phyloP scores from a whole-genome alignment of 257 asterid species.

The Penstemon davidsonii region DNA sequence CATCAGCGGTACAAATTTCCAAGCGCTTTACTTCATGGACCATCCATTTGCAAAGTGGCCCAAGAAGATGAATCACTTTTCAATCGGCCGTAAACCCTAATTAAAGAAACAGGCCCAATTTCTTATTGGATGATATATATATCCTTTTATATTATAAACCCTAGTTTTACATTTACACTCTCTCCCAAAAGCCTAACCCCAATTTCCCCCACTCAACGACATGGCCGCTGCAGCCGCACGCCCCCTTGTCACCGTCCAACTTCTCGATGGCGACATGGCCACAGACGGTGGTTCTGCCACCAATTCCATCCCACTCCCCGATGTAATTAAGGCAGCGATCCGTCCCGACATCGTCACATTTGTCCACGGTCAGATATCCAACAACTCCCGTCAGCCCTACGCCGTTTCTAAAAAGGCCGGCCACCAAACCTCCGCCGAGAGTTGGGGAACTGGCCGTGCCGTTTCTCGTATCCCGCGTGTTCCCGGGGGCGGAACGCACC shows the following conservation, averaged over 20 bases:
- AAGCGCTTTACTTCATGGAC: no score
- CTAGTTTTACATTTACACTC: conserved; percentile 17
- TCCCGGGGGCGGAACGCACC: conserved; percentile 83
- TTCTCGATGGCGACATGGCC: conserved; percentile 50
- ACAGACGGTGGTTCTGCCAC: conserved; percentile 40
- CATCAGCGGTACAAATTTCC: no score
- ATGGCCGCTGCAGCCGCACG: conserved; percentile 61
- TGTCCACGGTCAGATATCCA: conserved; percentile 64
- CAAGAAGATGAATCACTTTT: no score
- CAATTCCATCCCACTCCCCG: conserved; percentile 43
- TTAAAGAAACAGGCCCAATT: no score
- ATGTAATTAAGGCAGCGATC: conserved; percentile 61
- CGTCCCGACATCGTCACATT: conserved; percentile 64
- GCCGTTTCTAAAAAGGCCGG: conserved; percentile 67
- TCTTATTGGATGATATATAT: not conserved
- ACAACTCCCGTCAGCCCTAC: conserved; percentile 67
- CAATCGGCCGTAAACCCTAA: no score
- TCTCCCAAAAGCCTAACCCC: not conserved
- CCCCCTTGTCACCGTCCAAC: conserved; percentile 47
- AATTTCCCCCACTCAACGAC: not conserved
- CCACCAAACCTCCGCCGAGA: conserved; percentile 76
- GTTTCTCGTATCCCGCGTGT: conserved; percentile 87
- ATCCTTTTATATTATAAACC: conserved; percentile 28
- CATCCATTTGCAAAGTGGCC: no score
- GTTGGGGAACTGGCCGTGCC: conserved; percentile 76